Evolutionary conservation across 345 rosid species (phyloP), one percentile per base, ranked within the genome.

Genomic region (Hibiscus syriacus): DNA sequence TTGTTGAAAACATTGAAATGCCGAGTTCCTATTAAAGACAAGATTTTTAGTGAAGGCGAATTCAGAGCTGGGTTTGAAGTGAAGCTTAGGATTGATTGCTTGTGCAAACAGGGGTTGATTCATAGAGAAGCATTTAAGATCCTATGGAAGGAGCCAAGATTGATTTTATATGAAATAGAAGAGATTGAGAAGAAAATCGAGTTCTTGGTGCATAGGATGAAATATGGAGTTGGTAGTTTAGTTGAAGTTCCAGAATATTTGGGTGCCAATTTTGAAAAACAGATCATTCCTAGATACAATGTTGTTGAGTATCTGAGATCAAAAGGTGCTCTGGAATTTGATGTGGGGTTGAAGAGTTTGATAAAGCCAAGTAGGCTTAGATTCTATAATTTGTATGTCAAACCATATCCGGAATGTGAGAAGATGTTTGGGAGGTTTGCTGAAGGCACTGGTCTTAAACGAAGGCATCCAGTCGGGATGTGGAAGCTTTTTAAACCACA

Each of bases 401-500:
- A 53, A 23, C 56, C 56, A 53, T 53, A 53, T 53, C 56, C 56
- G 29, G 56, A 53, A 53, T 53, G 56, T 26, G 56, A 53, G 16
- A 53, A 53, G 56, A 22, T 53, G 56, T 53, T 53, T 8, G 56
- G 56, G 56, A 53, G 56, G 30, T 4, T 53, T 22, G 56, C 56
- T 9, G 56, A 11, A 22, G 56, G 56, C 25, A 4, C 56, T 10
- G 29, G 16, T 12, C 27, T 53, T 22, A 29, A 53, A 53, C 14
- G 12, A 13, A 29, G 29, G 56, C 56, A 53, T 53, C 56, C 56
- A 10, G 16, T 22, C 9, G 56, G 56, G 29, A 22, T 53, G 56
- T 53, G 56, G 56, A 53, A 53, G 56, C 56, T 53, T 53, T 53
- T 53, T 23, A 53, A 53, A 53, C 56, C 56, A 11, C 56, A 53